Evolutionary conservation across 2,329 filamentous ascomycete genomes (phyloP).

Genomic region (Domatiomyces catenatus): DNA sequence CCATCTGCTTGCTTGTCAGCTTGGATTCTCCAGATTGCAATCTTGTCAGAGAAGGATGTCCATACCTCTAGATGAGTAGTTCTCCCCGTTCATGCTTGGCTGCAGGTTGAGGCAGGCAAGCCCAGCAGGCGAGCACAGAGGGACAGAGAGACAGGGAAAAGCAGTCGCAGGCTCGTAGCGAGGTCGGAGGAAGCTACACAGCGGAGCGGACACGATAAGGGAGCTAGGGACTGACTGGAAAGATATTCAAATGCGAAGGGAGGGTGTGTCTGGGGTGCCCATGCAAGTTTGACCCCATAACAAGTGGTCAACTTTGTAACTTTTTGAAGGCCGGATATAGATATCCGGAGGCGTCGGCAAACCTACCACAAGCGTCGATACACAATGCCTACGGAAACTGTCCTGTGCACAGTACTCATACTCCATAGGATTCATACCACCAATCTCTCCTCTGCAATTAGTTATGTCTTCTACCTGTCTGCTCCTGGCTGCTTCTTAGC

Average conservation of each 20-base stretch:
- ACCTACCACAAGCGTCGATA: not conserved
- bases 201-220: no score
- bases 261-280: not conserved
- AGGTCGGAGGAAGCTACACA: not conserved
- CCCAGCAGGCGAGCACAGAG: not conserved
- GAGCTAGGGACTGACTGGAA: no score
- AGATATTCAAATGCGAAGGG: no score
- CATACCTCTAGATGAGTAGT: conserved; percentile 63
- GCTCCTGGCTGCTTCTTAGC: not conserved
- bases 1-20: conserved; percentile 31
- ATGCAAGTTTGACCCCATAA: no score
- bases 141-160: not conserved
- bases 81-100: conserved; percentile 66
- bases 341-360: not conserved
- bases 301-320: not conserved
- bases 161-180: no score
- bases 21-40: conserved; percentile 16
- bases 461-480: not conserved
- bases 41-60: conserved; percentile 12
- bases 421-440: not conserved
- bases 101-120: not conserved
- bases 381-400: no score
- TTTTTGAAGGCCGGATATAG: not conserved
- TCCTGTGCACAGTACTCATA: no score
- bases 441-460: not conserved